Percentiles rank a stretch among this genome's conserved stretches.
These are phyloP conservation scores for Seminavis robusta DNA, from an alignment of 108 stramenopile species.

Conservation along the genomic window DNA sequence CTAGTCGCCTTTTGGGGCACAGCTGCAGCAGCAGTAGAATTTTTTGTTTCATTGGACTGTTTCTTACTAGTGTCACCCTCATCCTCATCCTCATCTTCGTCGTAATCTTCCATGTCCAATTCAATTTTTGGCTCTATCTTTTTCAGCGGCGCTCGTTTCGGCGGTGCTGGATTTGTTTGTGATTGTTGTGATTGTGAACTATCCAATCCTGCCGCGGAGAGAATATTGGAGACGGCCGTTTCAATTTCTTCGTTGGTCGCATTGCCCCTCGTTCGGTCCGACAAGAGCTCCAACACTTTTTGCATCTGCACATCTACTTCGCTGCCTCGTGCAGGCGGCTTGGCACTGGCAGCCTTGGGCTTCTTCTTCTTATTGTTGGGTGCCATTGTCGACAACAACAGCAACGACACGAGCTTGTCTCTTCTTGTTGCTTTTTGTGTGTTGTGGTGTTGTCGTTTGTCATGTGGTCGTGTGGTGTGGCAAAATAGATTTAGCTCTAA, in stretches of 20 bases:
- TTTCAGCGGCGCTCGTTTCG: slow-evolving; percentile 7
- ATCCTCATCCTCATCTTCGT: slow-evolving; percentile 19
- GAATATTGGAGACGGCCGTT: slow-evolving; percentile 45
- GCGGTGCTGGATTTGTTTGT: background rate
- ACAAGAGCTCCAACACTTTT: slow-evolving; percentile 42
- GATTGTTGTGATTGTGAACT: background rate
- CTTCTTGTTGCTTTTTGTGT: no score
- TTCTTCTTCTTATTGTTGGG: no score
- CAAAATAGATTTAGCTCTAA: no score
- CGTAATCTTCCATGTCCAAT: slow-evolving; percentile 30
- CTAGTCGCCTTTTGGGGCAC: background rate
- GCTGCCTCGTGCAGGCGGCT: no score
- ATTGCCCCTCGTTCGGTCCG: slow-evolving; percentile 50
- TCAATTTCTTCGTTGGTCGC: slow-evolving; percentile 58
- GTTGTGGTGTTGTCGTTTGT: no score
- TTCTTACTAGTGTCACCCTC: background rate
- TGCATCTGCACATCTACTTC: slow-evolving; percentile 41
- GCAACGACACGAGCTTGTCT: no score
- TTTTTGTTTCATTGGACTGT: background rate
- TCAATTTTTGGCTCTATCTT: background rate
- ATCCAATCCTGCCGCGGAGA: background rate
- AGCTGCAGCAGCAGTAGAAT: background rate
- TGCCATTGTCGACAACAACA: no score
- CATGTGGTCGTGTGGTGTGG: no score
- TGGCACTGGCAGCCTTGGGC: no score